Base-by-base conservation (phyloP, 371 early-diverging fungal species). In the Lichtheimia ramosa region DNA sequence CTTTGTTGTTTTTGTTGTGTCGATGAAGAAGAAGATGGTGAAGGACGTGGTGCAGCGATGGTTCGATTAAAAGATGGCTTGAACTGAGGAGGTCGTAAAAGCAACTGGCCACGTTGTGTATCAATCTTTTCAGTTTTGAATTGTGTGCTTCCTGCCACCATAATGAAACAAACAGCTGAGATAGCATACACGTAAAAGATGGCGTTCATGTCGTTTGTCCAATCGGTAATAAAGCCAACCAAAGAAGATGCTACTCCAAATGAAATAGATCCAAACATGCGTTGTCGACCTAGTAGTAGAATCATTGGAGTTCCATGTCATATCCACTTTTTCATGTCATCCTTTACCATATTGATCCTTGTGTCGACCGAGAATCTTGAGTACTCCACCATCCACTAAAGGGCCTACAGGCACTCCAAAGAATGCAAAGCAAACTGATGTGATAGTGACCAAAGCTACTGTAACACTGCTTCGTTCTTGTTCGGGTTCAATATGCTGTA, bases 261-360 rank as follows among this genome's bases (percentile, higher is more conserved):
- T 8, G 81, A 68, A 39, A 81, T 77, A 7, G 81, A 81, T 13
- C 81, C 81, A 69, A 69, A 81, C 81, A 81, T 81, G 24, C 81
- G 74, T 54, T 81, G 81, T 16, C 78, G 66, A 18, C 74, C 74
- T 73, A 48, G 0, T 5, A 25, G 24, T 3, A 28, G n/a, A 18
- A 34, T 8, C 7, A 28, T 7, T 3, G 7, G 5, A 8, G 8
- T 1, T 34, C 5, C 34, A 8, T 28, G 8, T 2, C 25, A 52
- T 28, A n/a, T 49, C 43, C 14, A 24, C 54, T 13, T n/a, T 25
- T 25, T 5, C 25, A 25, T 50, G 58, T 23, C 7, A 14, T 8
- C 10, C 27, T 56, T 50, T 65, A 69, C 81, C 81, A 53, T 81
- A 81, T 25, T 75, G 78, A 46, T 81, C 76, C 58, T 81, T 81